A percentile compares a stretch with the other conserved stretches of the same genome.
Conservation (phyloP, 495 filamentous ascomycete species). For the Stereocaulon alpinum region DNA sequence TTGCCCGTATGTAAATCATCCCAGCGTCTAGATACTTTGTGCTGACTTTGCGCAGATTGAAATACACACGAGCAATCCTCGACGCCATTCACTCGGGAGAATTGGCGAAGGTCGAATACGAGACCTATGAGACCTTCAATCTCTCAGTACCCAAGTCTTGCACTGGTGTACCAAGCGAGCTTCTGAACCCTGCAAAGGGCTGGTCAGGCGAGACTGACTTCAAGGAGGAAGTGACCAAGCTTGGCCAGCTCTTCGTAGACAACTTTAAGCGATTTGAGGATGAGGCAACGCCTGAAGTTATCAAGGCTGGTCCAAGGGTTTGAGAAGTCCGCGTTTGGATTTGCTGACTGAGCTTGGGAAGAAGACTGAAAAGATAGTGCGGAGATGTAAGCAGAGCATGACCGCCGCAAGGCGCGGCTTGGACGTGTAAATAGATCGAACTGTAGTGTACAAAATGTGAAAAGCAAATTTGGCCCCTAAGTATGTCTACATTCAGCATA, state of each 20-base stretch:
- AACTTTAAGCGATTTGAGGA: slow-evolving; percentile 95
- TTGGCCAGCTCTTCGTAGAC: slow-evolving; percentile 78
- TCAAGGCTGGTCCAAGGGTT: slow-evolving; percentile 44
- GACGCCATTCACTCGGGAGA: slow-evolving; percentile 96
- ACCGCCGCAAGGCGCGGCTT: slow-evolving; percentile 1
- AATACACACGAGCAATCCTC: slow-evolving; percentile 97
- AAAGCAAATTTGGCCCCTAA: neutral
- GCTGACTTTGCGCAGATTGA: slow-evolving; percentile 39
- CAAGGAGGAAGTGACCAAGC: slow-evolving; percentile 76
- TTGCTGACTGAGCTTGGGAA: too few relatives aligned
- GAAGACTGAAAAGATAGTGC: too few relatives aligned
- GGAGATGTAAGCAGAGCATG: neutral
- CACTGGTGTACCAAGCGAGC: slow-evolving; percentile 74
- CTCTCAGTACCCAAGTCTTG: slow-evolving; percentile 81
- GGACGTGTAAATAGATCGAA: neutral
- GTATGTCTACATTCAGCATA: too few relatives aligned
- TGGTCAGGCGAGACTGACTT: slow-evolving; percentile 79
- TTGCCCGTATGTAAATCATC: slow-evolving; percentile 51
- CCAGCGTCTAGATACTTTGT: neutral
- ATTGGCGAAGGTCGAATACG: slow-evolving; percentile 82
- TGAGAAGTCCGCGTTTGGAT: neutral
- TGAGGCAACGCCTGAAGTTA: slow-evolving; percentile 71
- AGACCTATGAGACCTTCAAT: slow-evolving; percentile 95
- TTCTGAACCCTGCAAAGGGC: slow-evolving; percentile 86
- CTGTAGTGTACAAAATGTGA: neutral